Percentiles rank a stretch among this genome's conserved stretches.
Evolutionary conservation across 2,329 filamentous ascomycete genomes (phyloP).

Genomic region (Xylariaceae sp.): DNA sequence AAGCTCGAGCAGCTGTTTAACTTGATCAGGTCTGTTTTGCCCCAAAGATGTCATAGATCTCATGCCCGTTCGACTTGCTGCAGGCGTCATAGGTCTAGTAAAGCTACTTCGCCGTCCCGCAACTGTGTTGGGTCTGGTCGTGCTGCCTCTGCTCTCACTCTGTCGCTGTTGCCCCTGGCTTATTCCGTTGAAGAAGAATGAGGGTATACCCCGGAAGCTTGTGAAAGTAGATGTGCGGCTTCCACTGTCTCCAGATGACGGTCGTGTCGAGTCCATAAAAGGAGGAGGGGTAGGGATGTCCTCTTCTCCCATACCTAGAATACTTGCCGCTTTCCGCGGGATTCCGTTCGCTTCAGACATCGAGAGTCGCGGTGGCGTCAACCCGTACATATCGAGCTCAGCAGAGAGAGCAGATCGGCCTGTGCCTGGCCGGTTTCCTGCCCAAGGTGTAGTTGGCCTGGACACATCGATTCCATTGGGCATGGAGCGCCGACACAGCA

Average conservation of each 20-base stretch:
- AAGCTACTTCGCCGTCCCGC: not conserved
- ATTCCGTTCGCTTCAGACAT: constrained; percentile 34
- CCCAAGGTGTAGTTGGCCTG: constrained; percentile 10
- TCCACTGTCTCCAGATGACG: constrained; percentile 24
- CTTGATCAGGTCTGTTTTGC: constrained; percentile 19
- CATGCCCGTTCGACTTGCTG: not conserved
- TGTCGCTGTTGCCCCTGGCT: constrained; percentile 20
- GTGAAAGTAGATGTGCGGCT: constrained; percentile 19
- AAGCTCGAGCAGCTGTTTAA: constrained; percentile 46
- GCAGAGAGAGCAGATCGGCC: constrained; percentile 6
- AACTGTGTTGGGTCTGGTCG: not conserved
- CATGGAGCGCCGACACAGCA: constrained; percentile 43
- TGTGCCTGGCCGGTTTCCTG: constrained; percentile 1
- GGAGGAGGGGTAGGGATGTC: constrained; percentile 9
- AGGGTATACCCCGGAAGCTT: constrained; percentile 13
- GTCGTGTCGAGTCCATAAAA: constrained; percentile 7
- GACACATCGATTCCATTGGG: constrained; percentile 6
- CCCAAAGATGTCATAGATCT: constrained; percentile 27
- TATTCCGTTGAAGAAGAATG: constrained; percentile 17
- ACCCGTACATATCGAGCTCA: constrained; percentile 2
- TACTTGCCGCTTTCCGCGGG: constrained; percentile 54
- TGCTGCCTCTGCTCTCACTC: constrained; percentile 7
- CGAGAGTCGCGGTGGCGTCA: constrained; percentile 17
- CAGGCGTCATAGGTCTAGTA: constrained; percentile 12
- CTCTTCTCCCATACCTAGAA: constrained; percentile 53